Evolutionary conservation across 768 basidiomycete genomes (phyloP).

Genomic region (Tylopilus subfusipes): DNA sequence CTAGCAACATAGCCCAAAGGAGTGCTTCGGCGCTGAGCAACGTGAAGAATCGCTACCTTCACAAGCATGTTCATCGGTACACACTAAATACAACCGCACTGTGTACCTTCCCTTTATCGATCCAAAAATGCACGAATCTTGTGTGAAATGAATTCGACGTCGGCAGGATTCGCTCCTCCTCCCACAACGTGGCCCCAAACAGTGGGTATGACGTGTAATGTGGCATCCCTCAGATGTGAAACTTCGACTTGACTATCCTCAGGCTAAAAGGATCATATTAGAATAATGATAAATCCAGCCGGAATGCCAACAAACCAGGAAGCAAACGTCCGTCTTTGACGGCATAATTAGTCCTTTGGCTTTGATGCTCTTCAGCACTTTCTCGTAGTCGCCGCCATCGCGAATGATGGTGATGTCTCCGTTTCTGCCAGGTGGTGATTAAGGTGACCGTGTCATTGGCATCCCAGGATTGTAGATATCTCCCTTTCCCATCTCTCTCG

Average conservation of each 20-base stretch:
- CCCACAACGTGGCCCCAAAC: constrained; percentile 59
- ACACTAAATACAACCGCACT: not conserved
- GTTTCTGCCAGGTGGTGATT: constrained; percentile 47
- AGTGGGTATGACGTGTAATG: constrained; percentile 50
- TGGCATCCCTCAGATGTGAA: constrained; percentile 39
- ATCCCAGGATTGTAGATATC: constrained; percentile 45
- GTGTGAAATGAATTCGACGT: constrained; percentile 39
- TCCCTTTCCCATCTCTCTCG: constrained; percentile 50
- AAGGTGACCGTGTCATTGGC: constrained; percentile 54
- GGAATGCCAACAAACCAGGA: constrained; percentile 39
- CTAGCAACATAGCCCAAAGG: too few species aligned
- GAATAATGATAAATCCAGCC: not conserved
- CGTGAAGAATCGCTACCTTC: not conserved
- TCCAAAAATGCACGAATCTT: constrained; percentile 43
- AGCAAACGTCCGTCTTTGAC: constrained; percentile 57
- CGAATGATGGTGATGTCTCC: constrained; percentile 50
- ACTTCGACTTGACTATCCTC: constrained; percentile 55
- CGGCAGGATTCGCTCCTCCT: constrained; percentile 39
- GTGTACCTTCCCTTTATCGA: constrained; percentile 9
- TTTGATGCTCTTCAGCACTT: constrained; percentile 41
- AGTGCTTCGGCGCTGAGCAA: too few species aligned
- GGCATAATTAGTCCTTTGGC: constrained; percentile 58
- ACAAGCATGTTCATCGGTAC: not conserved
- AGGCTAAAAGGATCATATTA: constrained; percentile 34
- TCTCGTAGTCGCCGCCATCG: constrained; percentile 43